Conservation (phyloP, 768 basidiomycete genomes). For the Amanita phalloides region DNA sequence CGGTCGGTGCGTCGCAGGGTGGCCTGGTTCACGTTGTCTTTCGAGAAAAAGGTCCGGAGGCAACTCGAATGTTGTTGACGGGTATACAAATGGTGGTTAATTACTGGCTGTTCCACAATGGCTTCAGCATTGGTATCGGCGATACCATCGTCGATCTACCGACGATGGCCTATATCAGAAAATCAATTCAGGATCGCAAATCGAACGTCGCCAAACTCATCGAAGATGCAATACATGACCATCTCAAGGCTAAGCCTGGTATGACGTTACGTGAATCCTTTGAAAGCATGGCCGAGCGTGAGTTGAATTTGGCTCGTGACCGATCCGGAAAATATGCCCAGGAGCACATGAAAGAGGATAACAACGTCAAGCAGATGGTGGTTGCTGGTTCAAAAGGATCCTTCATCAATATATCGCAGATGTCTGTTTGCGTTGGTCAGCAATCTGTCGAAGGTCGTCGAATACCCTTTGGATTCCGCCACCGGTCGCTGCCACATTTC, state of each 20-base stretch:
- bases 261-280: constrained; percentile 99
- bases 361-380: constrained; percentile 99
- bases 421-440: constrained; percentile 99
- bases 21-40: constrained; percentile 95
- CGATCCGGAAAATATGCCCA: constrained; percentile 94
- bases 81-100: constrained; percentile 95
- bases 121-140: constrained; percentile 98
- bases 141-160: constrained; percentile 91
- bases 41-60: constrained; percentile 93
- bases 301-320: constrained; percentile 93
- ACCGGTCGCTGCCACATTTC: constrained; percentile 94
- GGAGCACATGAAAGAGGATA: constrained; percentile 94
- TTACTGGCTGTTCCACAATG: constrained; percentile 98
- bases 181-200: constrained; percentile 77
- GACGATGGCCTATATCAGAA: constrained; percentile 82
- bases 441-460: constrained; percentile 97
- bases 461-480: constrained; percentile 96
- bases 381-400: constrained; percentile 98
- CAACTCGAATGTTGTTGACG: constrained; percentile 82
- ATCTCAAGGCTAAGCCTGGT: constrained; percentile 83
- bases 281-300: constrained; percentile 83
- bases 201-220: constrained; percentile 69
- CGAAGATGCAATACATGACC: constrained; percentile 75
- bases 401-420: constrained; percentile 99
- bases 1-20: constrained; percentile 92